Percentiles rank a stretch among this genome's conserved stretches.
phyloP scores from a whole-genome alignment of 129 eudicot genomes.

The Saposhnikovia divaricata region DNA sequence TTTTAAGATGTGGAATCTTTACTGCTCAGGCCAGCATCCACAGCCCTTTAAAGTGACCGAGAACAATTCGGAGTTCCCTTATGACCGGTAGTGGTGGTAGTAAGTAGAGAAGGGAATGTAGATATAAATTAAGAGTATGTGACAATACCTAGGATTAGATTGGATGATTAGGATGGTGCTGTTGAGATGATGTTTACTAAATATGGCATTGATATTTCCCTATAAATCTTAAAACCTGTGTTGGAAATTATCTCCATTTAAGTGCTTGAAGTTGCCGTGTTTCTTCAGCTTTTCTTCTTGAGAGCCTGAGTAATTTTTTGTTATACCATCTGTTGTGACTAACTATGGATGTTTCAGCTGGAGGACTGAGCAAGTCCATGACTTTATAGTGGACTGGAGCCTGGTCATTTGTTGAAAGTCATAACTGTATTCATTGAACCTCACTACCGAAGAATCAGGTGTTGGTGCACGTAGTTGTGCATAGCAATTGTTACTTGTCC shows the following conservation, averaged over 20 bases:
- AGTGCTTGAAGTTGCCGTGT: neutral
- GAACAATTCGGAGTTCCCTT: conserved; percentile 71
- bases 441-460: no score
- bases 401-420: no score
- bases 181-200: neutral
- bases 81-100: conserved; percentile 36
- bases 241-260: neutral
- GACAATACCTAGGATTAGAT: neutral
- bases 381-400: neutral
- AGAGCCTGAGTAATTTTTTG: neutral
- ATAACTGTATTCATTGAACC: no score
- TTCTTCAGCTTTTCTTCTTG: neutral
- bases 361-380: neutral
- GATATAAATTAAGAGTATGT: conserved; percentile 18
- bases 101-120: conserved; percentile 20
- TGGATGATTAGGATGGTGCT: neutral
- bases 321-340: neutral
- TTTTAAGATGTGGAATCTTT: conserved; percentile 90
- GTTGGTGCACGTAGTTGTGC: no score
- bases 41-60: conserved; percentile 76
- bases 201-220: neutral
- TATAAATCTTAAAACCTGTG: neutral
- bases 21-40: conserved; percentile 80
- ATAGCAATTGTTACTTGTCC: no score
- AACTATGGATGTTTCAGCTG: neutral